Conservation (phyloP, 1,284 basidiomycete genomes). For the Trichosporon coremiiforme region DNA sequence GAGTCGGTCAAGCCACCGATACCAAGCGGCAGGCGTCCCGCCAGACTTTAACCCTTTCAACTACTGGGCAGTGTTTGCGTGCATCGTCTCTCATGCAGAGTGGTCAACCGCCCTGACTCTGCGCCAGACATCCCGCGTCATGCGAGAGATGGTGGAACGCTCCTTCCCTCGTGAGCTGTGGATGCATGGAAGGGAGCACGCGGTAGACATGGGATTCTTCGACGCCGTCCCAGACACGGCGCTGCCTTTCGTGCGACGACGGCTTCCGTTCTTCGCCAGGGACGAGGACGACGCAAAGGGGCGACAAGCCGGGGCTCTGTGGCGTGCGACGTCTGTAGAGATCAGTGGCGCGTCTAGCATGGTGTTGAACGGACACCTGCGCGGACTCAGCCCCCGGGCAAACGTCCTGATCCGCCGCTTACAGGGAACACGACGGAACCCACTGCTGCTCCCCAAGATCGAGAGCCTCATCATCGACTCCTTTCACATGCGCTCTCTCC, state of each 20-base stretch:
- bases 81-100: not conserved
- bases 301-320: not conserved
- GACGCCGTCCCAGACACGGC: not conserved
- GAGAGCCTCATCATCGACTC: slow-evolving; percentile 1
- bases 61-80: slow-evolving; percentile 21
- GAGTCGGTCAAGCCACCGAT: not conserved
- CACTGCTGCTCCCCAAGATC: not conserved
- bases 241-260: not conserved
- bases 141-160: slow-evolving; percentile 14
- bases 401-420: not conserved
- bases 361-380: not conserved
- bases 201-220: not conserved
- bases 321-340: not conserved
- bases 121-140: not conserved
- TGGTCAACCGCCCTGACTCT: not conserved
- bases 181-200: not conserved
- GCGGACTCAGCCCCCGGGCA: not conserved
- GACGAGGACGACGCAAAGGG: not conserved
- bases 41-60: slow-evolving; percentile 29
- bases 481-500: slow-evolving; percentile 11
- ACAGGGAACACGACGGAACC: not conserved
- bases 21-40: slow-evolving; percentile 8
- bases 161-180: slow-evolving; percentile 1
- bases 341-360: not conserved
- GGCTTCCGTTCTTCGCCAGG: not conserved